Percentiles rank a stretch among this genome's conserved stretches.
These are phyloP conservation scores for Clonostachys rosea DNA, from an alignment of 2,329 filamentous ascomycete species.

Conservation along the genomic window DNA sequence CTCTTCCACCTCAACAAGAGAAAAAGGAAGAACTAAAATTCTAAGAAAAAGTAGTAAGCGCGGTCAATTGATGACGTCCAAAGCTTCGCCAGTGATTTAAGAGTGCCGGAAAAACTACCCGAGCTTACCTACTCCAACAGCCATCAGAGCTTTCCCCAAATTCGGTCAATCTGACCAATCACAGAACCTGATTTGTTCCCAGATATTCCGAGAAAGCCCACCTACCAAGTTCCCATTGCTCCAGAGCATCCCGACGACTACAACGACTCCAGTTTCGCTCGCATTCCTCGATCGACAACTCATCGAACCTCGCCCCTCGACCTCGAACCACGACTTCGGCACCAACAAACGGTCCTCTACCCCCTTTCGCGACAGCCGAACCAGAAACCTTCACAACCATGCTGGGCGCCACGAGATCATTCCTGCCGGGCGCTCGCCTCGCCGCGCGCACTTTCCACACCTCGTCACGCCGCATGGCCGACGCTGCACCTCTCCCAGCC, in stretches of 20 bases:
- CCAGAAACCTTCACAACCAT: constrained; percentile 20
- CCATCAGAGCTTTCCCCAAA: not conserved
- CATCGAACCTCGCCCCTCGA: not conserved
- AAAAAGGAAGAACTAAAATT: not conserved
- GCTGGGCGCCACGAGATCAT: constrained; percentile 35
- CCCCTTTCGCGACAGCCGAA: too few relatives aligned
- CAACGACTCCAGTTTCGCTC: not conserved
- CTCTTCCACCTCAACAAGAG: too few relatives aligned
- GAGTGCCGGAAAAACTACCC: not conserved
- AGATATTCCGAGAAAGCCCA: not conserved
- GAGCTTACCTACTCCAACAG: too few relatives aligned
- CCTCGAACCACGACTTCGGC: too few relatives aligned
- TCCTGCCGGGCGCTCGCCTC: constrained; percentile 33
- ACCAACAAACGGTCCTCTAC: not conserved
- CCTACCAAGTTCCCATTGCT: not conserved
- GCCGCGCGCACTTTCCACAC: constrained; percentile 42
- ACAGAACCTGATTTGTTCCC: not conserved
- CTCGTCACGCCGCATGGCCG: constrained; percentile 38
- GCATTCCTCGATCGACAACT: not conserved
- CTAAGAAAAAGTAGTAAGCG: not conserved
- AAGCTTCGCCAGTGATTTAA: too few relatives aligned
- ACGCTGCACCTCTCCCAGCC: constrained; percentile 43
- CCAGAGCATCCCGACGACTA: not conserved
- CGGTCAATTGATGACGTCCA: too few relatives aligned
- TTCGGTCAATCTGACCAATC: not conserved